Evolutionary conservation across 2,329 filamentous ascomycete species (phyloP).

Genomic region (Aspergillus hiratsukae): DNA sequence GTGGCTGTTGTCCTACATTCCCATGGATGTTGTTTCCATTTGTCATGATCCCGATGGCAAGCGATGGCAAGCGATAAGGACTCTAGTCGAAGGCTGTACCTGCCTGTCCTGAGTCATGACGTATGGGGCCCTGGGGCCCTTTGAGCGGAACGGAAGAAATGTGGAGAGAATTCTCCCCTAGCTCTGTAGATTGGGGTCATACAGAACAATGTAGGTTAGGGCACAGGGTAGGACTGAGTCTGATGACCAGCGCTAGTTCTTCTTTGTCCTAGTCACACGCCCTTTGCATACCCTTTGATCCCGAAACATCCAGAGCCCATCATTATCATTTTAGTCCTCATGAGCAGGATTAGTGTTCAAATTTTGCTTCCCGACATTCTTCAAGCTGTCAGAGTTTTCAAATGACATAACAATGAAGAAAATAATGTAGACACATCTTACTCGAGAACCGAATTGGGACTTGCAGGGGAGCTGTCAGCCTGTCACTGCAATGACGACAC

Average conservation of each 20-base stretch:
- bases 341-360: too few relatives aligned
- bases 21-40: slow-evolving; percentile 19
- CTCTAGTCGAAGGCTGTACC: slow-evolving; percentile 10
- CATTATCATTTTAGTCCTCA: too few relatives aligned
- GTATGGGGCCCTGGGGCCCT: neutral
- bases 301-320: too few relatives aligned
- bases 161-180: neutral
- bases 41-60: slow-evolving; percentile 29
- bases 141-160: neutral
- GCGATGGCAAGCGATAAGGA: slow-evolving; percentile 28
- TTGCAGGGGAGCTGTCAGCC: neutral
- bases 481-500: neutral
- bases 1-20: slow-evolving; percentile 6
- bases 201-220: neutral
- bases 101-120: slow-evolving; percentile 14
- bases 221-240: neutral
- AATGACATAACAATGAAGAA: neutral
- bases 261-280: neutral
- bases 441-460: neutral
- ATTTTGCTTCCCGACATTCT: too few relatives aligned
- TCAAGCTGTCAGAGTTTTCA: neutral
- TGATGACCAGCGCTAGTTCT: neutral
- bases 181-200: neutral
- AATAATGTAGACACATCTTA: too few relatives aligned
- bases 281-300: neutral